phyloP scores from a whole-genome alignment of 441 rosid genomes.

The Bruguiera hainesii region DNA sequence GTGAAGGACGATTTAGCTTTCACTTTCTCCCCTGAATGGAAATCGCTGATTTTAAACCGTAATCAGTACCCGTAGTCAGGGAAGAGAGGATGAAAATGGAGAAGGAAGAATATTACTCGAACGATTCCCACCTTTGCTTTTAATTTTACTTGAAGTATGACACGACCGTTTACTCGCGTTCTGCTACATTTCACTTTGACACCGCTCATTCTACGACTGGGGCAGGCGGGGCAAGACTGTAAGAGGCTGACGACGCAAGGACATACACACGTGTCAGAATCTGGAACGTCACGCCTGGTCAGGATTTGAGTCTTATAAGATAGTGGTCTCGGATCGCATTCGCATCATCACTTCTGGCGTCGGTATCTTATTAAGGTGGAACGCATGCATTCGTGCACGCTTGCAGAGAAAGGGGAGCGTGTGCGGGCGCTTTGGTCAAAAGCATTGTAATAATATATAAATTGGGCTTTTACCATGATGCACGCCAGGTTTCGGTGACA shows the following conservation, averaged over 20 bases:
- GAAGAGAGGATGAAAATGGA: no score
- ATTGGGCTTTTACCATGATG: background rate
- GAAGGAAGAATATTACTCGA: no score
- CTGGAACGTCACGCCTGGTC: background rate
- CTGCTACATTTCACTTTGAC: no score
- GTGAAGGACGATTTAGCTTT: no score
- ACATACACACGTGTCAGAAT: conserved; percentile 23
- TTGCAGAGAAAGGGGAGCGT: conserved; percentile 2
- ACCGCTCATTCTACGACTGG: no score
- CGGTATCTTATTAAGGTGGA: conserved; percentile 21
- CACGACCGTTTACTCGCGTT: no score
- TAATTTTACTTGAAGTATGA: no score
- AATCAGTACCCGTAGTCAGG: no score
- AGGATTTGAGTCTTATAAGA: background rate
- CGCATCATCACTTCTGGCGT: conserved; percentile 30
- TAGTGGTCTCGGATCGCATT: background rate
- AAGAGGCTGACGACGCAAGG: background rate
- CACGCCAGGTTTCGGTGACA: conserved; percentile 1
- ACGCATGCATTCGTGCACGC: conserved; percentile 53
- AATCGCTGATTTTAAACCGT: no score
- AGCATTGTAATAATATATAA: conserved; percentile 3
- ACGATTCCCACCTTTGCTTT: no score
- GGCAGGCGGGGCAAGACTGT: no score
- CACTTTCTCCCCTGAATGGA: no score
- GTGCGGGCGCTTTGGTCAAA: conserved; percentile 30